A percentile compares a stretch with the other conserved stretches of the same genome.
These are phyloP conservation scores for Medicago lupulina DNA, from an alignment of 306 rosid species.

Conservation along the genomic window DNA sequence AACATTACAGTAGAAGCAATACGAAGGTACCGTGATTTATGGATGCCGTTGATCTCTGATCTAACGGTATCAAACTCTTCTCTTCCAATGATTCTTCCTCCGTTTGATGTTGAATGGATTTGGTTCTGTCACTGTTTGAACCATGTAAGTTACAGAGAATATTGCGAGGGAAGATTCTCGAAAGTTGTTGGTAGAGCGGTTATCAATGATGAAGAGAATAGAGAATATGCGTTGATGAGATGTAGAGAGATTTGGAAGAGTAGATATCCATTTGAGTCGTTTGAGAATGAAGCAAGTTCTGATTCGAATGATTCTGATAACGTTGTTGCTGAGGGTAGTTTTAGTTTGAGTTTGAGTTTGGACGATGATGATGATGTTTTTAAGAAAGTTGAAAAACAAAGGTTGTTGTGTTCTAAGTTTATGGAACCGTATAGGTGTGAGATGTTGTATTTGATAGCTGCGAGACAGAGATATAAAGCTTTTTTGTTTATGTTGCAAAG, in stretches of 20 bases:
- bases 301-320: conserved; percentile 40
- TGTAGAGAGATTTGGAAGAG: conserved; percentile 70
- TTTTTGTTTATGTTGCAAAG: conserved; percentile 67
- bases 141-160: conserved; percentile 66
- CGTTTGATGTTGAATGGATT: conserved; percentile 87
- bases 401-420: conserved; percentile 57
- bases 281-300: conserved; percentile 65
- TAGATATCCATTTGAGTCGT: conserved; percentile 71
- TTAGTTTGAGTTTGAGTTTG: not conserved
- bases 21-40: conserved; percentile 77
- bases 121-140: conserved; percentile 94
- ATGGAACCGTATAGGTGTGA: conserved; percentile 75
- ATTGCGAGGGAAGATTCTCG: conserved; percentile 72
- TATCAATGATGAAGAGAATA: conserved; percentile 81
- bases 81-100: conserved; percentile 74
- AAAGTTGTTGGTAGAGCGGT: conserved; percentile 70
- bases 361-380: conserved; percentile 48
- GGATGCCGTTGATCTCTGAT: conserved; percentile 97
- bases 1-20: conserved; percentile 63
- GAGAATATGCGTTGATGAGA: conserved; percentile 78
- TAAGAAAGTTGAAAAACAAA: conserved; percentile 55
- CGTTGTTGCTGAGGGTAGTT: conserved; percentile 7
- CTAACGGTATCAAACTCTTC: conserved; percentile 52
- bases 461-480: conserved; percentile 79
- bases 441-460: conserved; percentile 70